phyloP scores from a whole-genome alignment of 192 early-diverging fungal genomes.

The Oehlia diaphana region DNA sequence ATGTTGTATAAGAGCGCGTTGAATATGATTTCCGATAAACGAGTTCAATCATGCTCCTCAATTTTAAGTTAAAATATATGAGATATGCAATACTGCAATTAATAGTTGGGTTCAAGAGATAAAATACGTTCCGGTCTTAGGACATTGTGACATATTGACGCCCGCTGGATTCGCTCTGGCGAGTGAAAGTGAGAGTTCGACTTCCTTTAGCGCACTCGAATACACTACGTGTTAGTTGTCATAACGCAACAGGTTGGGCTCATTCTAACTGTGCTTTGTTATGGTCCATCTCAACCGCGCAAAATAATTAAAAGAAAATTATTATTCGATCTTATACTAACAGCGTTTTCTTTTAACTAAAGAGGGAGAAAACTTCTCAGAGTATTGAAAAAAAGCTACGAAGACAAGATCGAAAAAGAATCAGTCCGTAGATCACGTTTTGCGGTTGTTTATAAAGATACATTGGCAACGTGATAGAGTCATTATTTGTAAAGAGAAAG shows the following conservation, averaged over 20 bases:
- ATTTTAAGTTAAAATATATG: too few relatives aligned
- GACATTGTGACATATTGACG: conserved; percentile 33
- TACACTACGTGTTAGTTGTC: conserved; percentile 27
- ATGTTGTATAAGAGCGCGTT: too few relatives aligned
- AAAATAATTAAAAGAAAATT: too few relatives aligned
- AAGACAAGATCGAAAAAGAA: conserved; percentile 7
- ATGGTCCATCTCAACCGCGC: conserved; percentile 2
- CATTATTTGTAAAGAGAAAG: too few relatives aligned
- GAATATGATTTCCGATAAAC: too few relatives aligned
- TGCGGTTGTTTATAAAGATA: neutral
- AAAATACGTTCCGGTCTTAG: conserved; percentile 23
- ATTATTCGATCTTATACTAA: conserved; percentile 19
- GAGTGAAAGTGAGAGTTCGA: conserved; percentile 21
- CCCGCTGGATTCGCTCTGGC: conserved; percentile 23
- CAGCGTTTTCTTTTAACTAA: conserved; percentile 24
- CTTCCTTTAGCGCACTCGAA: conserved; percentile 28
- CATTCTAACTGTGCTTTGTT: conserved; percentile 21
- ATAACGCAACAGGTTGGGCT: conserved; percentile 28
- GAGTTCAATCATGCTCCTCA: too few relatives aligned
- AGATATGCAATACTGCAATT: too few relatives aligned
- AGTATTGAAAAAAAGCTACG: conserved; percentile 11
- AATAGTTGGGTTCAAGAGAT: conserved; percentile 29
- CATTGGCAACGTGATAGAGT: too few relatives aligned
- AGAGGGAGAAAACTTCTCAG: conserved; percentile 22
- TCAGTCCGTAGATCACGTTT: neutral